Base-by-base conservation (phyloP, 306 rosid genomes). In the Erythrophleum fordii region DNA sequence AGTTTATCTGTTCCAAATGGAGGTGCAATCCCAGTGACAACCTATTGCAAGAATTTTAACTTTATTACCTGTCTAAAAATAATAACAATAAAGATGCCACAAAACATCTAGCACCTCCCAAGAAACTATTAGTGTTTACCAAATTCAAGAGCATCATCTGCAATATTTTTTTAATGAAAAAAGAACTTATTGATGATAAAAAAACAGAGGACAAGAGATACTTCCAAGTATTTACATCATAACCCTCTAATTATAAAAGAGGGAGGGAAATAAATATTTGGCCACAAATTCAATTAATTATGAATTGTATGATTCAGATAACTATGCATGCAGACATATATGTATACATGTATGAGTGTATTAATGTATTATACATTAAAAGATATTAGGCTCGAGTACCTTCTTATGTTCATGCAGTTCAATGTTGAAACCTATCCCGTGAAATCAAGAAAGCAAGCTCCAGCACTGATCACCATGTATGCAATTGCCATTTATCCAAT, bases 381-480 rank as follows among this genome's bases (percentile, higher is more conserved):
- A 11, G 20, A 7, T 16, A 1, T 25, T 13, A 35, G 35, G 69
- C 41, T 8, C 5, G 56, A 3, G 25, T 72, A 87, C 93, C 89
- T 85, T 85, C 42, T 76, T 78, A n/a, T n/a, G n/a, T n/a, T n/a
- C 88, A 52, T 82, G 87, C 77, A 88, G 90, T 45, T 83, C 39
- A 89, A 3, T 2, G 45, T 22, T 23, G 62, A 31, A 84, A 20
- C 7, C 79, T 83, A 31, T 84, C 87, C 87, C 87, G 29, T 14
- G 53, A 61, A 58, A 78, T 85, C 90, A 86, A 0, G 90, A 75
- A 71, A 86, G 92, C 31, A 80, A 13, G 51, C 55, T 55, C 17
- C 4, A 77, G 61, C 90, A 86, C n/a, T 56, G 23, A n/a, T n/a
- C n/a, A n/a, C n/a, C n/a, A 23, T 72, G 66, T 0, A 59, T 64